phyloP scores from a whole-genome alignment of 345 rosid species.

The Laguncularia racemosa region DNA sequence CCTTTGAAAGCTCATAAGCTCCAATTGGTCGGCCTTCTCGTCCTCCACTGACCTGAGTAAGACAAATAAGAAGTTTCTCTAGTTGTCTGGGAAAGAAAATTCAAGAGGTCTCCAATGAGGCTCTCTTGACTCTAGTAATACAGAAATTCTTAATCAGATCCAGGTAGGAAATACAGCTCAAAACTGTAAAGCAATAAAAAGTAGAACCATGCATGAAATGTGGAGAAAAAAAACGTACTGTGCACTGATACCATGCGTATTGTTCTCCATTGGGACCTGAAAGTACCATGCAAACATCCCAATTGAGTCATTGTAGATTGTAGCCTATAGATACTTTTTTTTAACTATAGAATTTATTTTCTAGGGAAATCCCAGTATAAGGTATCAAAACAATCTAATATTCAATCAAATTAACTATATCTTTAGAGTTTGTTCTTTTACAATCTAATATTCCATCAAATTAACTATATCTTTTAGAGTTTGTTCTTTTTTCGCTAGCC shows the following conservation, averaged over 20 bases:
- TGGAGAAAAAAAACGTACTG: constrained; percentile 40
- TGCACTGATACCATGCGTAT: constrained; percentile 98
- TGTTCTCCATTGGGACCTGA: constrained; percentile 91
- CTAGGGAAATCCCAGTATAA: too few species aligned
- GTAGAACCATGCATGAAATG: constrained; percentile 2
- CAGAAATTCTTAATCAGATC: too few species aligned
- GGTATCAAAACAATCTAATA: too few species aligned
- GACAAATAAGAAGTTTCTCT: constrained; percentile 2
- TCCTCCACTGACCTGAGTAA: constrained; percentile 78
- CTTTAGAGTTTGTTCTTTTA: too few species aligned
- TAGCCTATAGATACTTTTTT: neutral
- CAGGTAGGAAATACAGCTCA: too few species aligned
- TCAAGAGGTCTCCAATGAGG: neutral
- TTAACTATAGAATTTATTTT: too few species aligned
- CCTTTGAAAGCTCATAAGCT: constrained; percentile 96
- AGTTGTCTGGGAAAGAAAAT: constrained; percentile 3
- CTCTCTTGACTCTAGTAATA: neutral
- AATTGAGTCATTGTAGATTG: neutral
- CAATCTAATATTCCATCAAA: too few species aligned
- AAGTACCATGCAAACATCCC: constrained; percentile 7
- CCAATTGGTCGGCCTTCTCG: constrained; percentile 96
- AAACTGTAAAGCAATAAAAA: neutral
- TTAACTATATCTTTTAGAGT: too few species aligned
- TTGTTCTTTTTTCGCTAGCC: too few species aligned
- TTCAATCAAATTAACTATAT: too few species aligned